Conservation (phyloP, 2,329 filamentous ascomycete species). For the Hypoxylon sp. region DNA sequence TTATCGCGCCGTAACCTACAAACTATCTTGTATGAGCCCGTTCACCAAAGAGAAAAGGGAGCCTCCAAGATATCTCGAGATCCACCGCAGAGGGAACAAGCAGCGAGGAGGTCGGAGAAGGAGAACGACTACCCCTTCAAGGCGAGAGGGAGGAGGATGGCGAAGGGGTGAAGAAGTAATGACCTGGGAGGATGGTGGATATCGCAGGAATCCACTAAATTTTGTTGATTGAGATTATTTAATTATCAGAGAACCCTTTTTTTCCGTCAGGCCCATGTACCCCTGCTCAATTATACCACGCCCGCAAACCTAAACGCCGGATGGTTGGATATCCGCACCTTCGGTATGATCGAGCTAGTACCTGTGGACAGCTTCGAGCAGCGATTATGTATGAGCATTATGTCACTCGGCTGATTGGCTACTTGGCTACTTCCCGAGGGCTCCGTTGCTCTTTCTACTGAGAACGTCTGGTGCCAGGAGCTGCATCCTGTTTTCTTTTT, state of each 20-base stretch:
- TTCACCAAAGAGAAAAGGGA: slow-evolving; percentile 6
- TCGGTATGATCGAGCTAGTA: slow-evolving; percentile 20
- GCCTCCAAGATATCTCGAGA: slow-evolving; percentile 10
- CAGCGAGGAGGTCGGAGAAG: slow-evolving; percentile 2
- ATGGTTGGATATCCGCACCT: slow-evolving; percentile 34
- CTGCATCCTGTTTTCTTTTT: slow-evolving; percentile 6
- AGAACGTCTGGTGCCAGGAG: slow-evolving; percentile 15
- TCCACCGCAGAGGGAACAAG: slow-evolving; percentile 13
- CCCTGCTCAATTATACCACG: slow-evolving; percentile 14
- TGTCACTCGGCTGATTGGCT: slow-evolving; percentile 2
- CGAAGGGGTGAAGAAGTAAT: slow-evolving; percentile 11
- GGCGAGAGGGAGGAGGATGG: slow-evolving; percentile 21
- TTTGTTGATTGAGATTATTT: slow-evolving; percentile 42
- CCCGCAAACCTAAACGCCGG: slow-evolving; percentile 23
- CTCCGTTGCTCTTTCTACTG: slow-evolving; percentile 6
- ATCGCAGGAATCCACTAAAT: slow-evolving; percentile 37
- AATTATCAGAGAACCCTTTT: slow-evolving; percentile 40
- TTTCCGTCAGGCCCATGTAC: slow-evolving; percentile 16
- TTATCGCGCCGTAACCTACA: slow-evolving; percentile 27
- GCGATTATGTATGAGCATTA: not conserved
- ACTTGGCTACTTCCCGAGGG: too few relatives aligned
- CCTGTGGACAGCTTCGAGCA: not conserved
- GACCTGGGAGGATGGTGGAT: slow-evolving; percentile 25
- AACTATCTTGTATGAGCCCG: slow-evolving; percentile 3
- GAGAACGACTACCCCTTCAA: slow-evolving; percentile 33